These are phyloP conservation scores for Penicillium concentricum DNA, from an alignment of 2,329 filamentous ascomycete genomes.

Conservation along the genomic window DNA sequence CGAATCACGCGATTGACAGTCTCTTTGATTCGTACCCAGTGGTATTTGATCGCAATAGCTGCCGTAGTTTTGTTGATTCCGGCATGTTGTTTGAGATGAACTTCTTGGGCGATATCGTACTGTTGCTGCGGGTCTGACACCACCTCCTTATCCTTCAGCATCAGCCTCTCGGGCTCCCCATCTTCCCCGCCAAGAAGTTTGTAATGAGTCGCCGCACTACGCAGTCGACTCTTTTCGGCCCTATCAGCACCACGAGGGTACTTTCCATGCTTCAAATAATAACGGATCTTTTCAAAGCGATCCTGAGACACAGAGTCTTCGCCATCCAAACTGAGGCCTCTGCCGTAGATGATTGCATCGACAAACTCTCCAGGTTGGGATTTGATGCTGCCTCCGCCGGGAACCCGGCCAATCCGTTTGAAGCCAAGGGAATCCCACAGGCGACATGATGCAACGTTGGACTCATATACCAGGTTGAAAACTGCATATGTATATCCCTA, in stretches of 20 bases:
- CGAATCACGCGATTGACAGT: slow-evolving; percentile 93
- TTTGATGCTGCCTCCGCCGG: slow-evolving; percentile 67
- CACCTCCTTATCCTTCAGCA: slow-evolving; percentile 98
- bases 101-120: slow-evolving; percentile 78
- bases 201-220: slow-evolving; percentile 93
- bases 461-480: slow-evolving; percentile 93
- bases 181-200: slow-evolving; percentile 63
- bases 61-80: slow-evolving; percentile 99
- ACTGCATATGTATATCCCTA: slow-evolving; percentile 86
- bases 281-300: slow-evolving; percentile 97
- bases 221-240: slow-evolving; percentile 90
- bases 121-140: slow-evolving; percentile 86
- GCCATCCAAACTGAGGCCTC: slow-evolving; percentile 60
- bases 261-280: slow-evolving; percentile 90
- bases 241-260: slow-evolving; percentile 92
- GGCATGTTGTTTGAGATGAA: slow-evolving; percentile 75
- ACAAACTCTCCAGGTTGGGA: slow-evolving; percentile 68
- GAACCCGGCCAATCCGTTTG: slow-evolving; percentile 84
- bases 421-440: slow-evolving; percentile 93
- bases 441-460: slow-evolving; percentile 82
- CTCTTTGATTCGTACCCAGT: slow-evolving; percentile 98
- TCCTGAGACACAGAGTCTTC: slow-evolving; percentile 90
- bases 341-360: slow-evolving; percentile 76
- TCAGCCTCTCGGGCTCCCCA: slow-evolving; percentile 67
- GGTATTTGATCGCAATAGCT: slow-evolving; percentile 87